Percentiles rank a stretch among this genome's conserved stretches.
Conservation (phyloP, 2,329 filamentous ascomycete genomes). For the Fulvia fulva region DNA sequence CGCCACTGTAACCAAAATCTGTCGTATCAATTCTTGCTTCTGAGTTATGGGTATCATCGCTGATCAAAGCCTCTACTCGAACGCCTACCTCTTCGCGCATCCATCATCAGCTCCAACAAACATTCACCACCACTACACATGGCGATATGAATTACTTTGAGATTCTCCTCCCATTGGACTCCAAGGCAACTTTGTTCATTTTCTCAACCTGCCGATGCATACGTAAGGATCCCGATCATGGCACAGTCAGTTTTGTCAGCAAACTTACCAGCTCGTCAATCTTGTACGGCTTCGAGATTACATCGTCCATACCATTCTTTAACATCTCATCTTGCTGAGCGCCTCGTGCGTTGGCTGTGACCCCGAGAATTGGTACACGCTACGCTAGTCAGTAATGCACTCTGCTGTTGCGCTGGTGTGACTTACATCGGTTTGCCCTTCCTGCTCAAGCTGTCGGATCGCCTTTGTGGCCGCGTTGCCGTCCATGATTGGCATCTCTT, state of each 20-base stretch:
- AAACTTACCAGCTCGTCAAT: constrained; percentile 31
- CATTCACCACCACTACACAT: background rate
- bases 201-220: constrained; percentile 11
- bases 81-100: background rate
- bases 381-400: background rate
- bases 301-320: constrained; percentile 32
- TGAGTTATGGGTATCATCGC: background rate
- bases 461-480: constrained; percentile 28
- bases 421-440: constrained; percentile 15
- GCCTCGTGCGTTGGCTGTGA: constrained; percentile 34
- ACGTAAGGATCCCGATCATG: constrained; percentile 6
- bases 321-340: constrained; percentile 33
- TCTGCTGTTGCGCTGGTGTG: background rate
- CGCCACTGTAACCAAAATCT: background rate
- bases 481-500: constrained; percentile 32
- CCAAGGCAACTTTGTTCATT: constrained; percentile 1
- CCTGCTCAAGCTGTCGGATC: constrained; percentile 27
- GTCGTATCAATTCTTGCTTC: background rate
- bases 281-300: constrained; percentile 33
- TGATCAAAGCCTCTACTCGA: background rate
- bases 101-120: background rate
- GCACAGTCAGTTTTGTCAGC: constrained; percentile 1
- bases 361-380: constrained; percentile 31
- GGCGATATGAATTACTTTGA: background rate
- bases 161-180: background rate